Conservation (phyloP, 192 early-diverging fungal genomes). For the Borealophlyctis nickersoniae region DNA sequence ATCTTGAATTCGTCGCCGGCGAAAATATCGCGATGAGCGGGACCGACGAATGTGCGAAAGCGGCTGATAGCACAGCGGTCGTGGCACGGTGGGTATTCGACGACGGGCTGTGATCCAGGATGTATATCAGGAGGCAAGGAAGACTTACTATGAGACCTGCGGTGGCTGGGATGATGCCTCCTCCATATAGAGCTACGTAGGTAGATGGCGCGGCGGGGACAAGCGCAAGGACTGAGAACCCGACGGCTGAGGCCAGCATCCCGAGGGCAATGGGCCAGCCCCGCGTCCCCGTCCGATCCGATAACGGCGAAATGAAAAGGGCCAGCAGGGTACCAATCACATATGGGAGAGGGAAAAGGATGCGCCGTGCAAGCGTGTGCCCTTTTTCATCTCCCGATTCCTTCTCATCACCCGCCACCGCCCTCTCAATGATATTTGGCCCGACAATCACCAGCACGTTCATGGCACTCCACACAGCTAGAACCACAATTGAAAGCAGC, state of each 20-base stretch:
- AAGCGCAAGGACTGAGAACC: constrained; percentile 28
- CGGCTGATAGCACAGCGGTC: constrained; percentile 5
- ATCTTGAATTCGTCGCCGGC: too few species aligned
- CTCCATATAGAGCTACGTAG: constrained; percentile 15
- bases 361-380: constrained; percentile 9
- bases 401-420: not conserved
- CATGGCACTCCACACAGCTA: constrained; percentile 6
- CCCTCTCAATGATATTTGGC: constrained; percentile 19
- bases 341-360: constrained; percentile 25
- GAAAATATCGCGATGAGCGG: too few species aligned
- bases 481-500: constrained; percentile 14
- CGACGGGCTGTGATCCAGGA: too few species aligned
- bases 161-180: constrained; percentile 25
- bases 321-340: constrained; percentile 12
- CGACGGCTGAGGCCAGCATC: constrained; percentile 14
- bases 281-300: constrained; percentile 31
- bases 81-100: constrained; percentile 8
- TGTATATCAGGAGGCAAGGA: constrained; percentile 31
- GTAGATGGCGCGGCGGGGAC: constrained; percentile 5
- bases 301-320: constrained; percentile 1
- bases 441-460: constrained; percentile 20
- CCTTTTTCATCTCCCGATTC: constrained; percentile 9
- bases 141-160: constrained; percentile 23
- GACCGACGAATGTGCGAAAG: constrained; percentile 9
- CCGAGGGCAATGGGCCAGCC: constrained; percentile 24